Conservation (phyloP, 305 asterid genomes). For the Fraxinus ornus region DNA sequence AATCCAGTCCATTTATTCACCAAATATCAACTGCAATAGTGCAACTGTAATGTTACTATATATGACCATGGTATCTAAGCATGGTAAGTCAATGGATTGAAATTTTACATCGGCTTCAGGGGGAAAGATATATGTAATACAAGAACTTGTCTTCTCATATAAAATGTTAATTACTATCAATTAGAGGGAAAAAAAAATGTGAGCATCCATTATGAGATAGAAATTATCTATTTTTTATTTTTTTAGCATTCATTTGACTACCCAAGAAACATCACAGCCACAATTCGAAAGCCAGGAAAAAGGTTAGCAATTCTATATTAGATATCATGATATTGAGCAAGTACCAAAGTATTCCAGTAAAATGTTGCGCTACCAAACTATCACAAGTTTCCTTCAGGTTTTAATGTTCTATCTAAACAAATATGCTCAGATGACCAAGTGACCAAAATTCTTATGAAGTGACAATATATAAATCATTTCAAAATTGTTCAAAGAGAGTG, state of each 20-base stretch:
- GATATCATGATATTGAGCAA: background rate
- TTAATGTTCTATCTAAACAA: conserved; percentile 14
- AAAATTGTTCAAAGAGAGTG: background rate
- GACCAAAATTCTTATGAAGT: conserved; percentile 16
- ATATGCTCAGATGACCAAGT: conserved; percentile 17
- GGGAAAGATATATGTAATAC: background rate
- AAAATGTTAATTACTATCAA: background rate
- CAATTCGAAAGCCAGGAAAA: background rate
- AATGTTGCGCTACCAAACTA: conserved; percentile 8
- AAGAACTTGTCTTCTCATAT: background rate
- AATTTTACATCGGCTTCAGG: background rate
- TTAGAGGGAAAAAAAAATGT: background rate
- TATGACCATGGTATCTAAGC: background rate
- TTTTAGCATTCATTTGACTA: background rate
- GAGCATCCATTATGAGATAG: background rate
- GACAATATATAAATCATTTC: background rate
- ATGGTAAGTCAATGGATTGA: background rate
- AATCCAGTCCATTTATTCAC: background rate
- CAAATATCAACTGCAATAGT: conserved; percentile 1
- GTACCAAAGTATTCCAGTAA: conserved; percentile 11
- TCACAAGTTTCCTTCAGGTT: background rate
- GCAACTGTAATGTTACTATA: background rate
- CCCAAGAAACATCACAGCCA: background rate
- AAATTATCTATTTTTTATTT: background rate
- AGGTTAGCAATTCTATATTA: background rate